Base-by-base conservation (phyloP, 768 basidiomycete species). In the Hortiboletus flavorubellus region DNA sequence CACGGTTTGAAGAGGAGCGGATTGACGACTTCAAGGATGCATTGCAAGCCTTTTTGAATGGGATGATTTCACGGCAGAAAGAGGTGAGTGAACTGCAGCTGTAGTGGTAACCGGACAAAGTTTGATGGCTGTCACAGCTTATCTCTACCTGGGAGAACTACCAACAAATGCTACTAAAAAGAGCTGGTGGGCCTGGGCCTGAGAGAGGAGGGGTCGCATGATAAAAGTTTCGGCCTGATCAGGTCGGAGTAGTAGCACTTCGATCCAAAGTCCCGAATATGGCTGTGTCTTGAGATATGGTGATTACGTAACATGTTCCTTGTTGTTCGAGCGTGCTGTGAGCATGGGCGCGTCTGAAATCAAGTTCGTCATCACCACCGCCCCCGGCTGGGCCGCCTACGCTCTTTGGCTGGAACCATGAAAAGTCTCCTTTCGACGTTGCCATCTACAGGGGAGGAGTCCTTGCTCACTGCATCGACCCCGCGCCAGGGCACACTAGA, bases 21-120 rank as follows among this genome's bases (percentile, higher is more conserved):
- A 81, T 98, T 26, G 89, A 92, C 46, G 96, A 98, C 68, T 97
- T 98, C 72, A 95, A 94, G 72, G 77, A 81, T 42, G 80, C 87
- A 3, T 69, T 99, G 60, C 89, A 92, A 69, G 79, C 79, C 4
- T 94, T 93, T 70, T 74, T 98, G 51, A 89, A 93, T 41, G 91
- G 88, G 6, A 90, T 96, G 88, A 87, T 95, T 46, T 71, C 78
- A 5, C 78, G 86, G 50, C 95, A 99, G 74, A 91, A 87, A 68
- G 83, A 89, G 78, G 86, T 86, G 33, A 52, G 80, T 64, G 31
- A 18, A 29, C 23, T 15, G 15, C n/a, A 3, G 15, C 15, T 14
- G 35, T 23, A 4, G n/a, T 31, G 23, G 11, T 10, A 16, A 23
- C 35, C 34, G 16, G 3, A 23, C 37, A 40, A 9, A 30, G 11